These are phyloP conservation scores for Lachnellula arida DNA, from an alignment of 2,329 filamentous ascomycete species.

Conservation along the genomic window DNA sequence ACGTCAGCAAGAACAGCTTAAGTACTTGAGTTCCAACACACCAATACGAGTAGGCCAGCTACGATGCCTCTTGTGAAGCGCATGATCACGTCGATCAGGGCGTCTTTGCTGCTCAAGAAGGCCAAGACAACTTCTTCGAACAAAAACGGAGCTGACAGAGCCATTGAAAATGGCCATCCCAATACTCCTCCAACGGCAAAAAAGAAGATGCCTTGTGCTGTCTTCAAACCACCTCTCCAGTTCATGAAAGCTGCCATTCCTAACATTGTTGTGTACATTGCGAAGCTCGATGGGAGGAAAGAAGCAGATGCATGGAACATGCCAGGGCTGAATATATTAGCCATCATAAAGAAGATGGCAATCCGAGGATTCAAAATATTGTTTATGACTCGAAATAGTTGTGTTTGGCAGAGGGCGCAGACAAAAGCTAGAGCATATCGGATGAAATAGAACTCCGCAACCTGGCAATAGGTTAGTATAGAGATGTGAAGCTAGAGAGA, in stretches of 20 bases:
- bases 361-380: constrained; percentile 75
- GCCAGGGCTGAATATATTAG: constrained; percentile 74
- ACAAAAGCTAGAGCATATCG: constrained; percentile 68
- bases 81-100: constrained; percentile 53
- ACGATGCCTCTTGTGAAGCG: constrained; percentile 64
- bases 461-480: constrained; percentile 32
- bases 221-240: constrained; percentile 74
- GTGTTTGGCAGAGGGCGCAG: constrained; percentile 78
- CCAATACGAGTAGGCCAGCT: constrained; percentile 28
- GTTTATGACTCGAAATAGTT: constrained; percentile 74
- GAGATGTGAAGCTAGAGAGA: not conserved
- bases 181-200: constrained; percentile 81
- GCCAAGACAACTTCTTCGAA: constrained; percentile 66
- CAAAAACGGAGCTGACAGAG: constrained; percentile 75
- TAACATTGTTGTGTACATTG: constrained; percentile 90
- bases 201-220: constrained; percentile 80
- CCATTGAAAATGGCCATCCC: constrained; percentile 92
- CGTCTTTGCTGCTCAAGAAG: constrained; percentile 50
- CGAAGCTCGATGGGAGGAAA: constrained; percentile 89
- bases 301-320: constrained; percentile 89
- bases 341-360: constrained; percentile 76
- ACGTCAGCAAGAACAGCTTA: not conserved
- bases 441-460: constrained; percentile 81
- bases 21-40: constrained; percentile 9
- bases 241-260: constrained; percentile 88